A percentile compares a stretch with the other conserved stretches of the same genome.
These are phyloP conservation scores for Suaeda aralocaspica DNA, from an alignment of 148 eudicot species.

Conservation along the genomic window DNA sequence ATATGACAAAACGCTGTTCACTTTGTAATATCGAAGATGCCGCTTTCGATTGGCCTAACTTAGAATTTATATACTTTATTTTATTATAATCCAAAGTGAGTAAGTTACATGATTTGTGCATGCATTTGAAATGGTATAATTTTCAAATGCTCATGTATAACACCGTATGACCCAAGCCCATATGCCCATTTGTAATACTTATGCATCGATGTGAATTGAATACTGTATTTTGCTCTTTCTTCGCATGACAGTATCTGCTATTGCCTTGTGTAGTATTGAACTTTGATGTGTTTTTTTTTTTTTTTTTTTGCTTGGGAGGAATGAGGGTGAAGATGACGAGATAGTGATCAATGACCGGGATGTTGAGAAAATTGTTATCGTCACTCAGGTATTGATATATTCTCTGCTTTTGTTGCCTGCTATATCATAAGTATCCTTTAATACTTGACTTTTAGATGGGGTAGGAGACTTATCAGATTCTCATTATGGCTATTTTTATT, in stretches of 20 bases:
- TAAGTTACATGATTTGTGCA: neutral
- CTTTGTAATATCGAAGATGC: neutral
- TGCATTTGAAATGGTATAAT: neutral
- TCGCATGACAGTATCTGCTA: slow-evolving; percentile 9
- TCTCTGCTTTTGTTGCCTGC: neutral
- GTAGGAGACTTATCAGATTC: too few relatives aligned
- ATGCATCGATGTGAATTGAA: neutral
- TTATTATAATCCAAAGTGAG: neutral
- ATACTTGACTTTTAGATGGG: too few relatives aligned
- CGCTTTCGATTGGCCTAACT: neutral
- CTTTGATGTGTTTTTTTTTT: slow-evolving; percentile 5
- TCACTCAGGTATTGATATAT: slow-evolving; percentile 59
- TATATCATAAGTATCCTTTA: neutral
- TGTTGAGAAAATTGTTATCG: slow-evolving; percentile 88
- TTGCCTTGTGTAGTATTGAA: slow-evolving; percentile 15
- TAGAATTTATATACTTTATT: neutral
- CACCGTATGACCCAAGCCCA: neutral
- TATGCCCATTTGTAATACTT: neutral
- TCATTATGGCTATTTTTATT: too few relatives aligned
- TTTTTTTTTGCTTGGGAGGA: slow-evolving; percentile 32
- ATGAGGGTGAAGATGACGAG: slow-evolving; percentile 81
- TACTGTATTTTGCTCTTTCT: neutral
- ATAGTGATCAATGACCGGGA: slow-evolving; percentile 53
- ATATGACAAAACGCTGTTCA: too few relatives aligned
- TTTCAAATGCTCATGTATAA: neutral